A percentile compares a stretch with the other conserved stretches of the same genome.
These are phyloP conservation scores for Mortierella claussenii DNA, from an alignment of 192 early-diverging fungal species.

Conservation along the genomic window DNA sequence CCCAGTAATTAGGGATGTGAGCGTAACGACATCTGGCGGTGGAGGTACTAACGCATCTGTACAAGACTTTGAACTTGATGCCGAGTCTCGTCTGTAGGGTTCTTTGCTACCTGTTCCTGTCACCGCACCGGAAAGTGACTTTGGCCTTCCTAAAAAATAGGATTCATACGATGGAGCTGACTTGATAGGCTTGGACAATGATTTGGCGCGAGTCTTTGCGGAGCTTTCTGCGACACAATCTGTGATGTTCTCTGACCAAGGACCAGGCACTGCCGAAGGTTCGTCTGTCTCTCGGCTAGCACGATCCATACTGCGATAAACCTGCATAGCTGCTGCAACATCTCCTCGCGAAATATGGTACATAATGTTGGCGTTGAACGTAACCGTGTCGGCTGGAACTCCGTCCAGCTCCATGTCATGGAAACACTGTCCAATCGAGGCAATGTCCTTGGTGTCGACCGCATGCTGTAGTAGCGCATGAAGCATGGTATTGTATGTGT, in stretches of 20 bases:
- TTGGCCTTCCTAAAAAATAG: too few relatives aligned
- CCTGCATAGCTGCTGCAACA: slow-evolving; percentile 28
- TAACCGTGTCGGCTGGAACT: slow-evolving; percentile 37
- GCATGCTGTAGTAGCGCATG: slow-evolving; percentile 44
- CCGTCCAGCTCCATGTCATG: slow-evolving; percentile 49
- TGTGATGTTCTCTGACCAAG: neutral
- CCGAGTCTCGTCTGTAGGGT: too few relatives aligned
- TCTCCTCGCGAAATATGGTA: slow-evolving; percentile 44
- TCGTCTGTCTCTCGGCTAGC: neutral
- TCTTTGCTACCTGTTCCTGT: too few relatives aligned
- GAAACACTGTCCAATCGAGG: slow-evolving; percentile 44
- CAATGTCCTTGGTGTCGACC: slow-evolving; percentile 40
- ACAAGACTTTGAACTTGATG: too few relatives aligned
- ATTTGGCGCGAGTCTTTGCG: too few relatives aligned
- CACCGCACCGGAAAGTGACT: neutral
- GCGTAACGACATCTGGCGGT: slow-evolving; percentile 25
- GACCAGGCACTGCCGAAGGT: neutral
- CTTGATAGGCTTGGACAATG: slow-evolving; percentile 20
- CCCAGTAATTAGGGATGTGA: slow-evolving; percentile 40
- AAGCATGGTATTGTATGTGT: slow-evolving; percentile 51
- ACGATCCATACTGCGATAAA: slow-evolving; percentile 36
- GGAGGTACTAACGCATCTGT: too few relatives aligned
- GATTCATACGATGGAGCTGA: slow-evolving; percentile 1
- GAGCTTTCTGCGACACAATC: too few relatives aligned
- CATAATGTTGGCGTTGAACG: slow-evolving; percentile 51